Evolutionary conservation across 2,329 filamentous ascomycete species (phyloP).

Genomic region (Aspergillus melleus): DNA sequence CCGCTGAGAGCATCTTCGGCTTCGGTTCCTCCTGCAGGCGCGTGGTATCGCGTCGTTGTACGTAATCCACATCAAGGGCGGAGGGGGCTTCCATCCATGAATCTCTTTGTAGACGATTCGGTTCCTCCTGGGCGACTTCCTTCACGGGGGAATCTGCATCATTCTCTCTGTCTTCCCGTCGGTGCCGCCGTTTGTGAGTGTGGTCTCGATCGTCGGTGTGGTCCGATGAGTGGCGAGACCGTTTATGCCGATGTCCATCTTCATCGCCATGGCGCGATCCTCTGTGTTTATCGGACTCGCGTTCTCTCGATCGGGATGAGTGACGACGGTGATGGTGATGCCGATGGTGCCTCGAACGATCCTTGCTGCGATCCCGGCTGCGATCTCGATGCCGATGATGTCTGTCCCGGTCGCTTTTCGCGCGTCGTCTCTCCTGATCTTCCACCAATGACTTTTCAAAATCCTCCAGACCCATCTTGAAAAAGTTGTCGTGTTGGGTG

Average conservation of each 20-base stretch:
- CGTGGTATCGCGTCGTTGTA: slow-evolving; percentile 61
- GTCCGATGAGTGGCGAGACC: slow-evolving; percentile 58
- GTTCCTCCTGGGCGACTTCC: slow-evolving; percentile 43
- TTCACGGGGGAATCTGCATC: slow-evolving; percentile 39
- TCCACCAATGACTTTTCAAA: slow-evolving; percentile 76
- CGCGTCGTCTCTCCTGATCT: slow-evolving; percentile 45
- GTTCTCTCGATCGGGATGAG: slow-evolving; percentile 39
- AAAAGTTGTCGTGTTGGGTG: background rate
- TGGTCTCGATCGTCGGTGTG: slow-evolving; percentile 52
- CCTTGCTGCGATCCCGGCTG: slow-evolving; percentile 46
- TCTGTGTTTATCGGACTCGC: slow-evolving; percentile 34
- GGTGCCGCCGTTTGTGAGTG: slow-evolving; percentile 50
- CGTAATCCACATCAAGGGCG: slow-evolving; percentile 78
- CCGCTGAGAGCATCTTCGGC: slow-evolving; percentile 49
- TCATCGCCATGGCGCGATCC: slow-evolving; percentile 49
- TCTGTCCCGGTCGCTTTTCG: slow-evolving; percentile 39
- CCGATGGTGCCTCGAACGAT: slow-evolving; percentile 38
- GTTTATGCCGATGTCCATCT: slow-evolving; percentile 64
- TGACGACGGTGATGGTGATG: slow-evolving; percentile 48
- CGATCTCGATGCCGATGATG: slow-evolving; percentile 41
- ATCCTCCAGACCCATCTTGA: slow-evolving; percentile 62
- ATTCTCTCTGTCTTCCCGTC: slow-evolving; percentile 40
- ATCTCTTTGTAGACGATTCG: slow-evolving; percentile 64
- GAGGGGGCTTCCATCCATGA: slow-evolving; percentile 94
- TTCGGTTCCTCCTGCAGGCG: slow-evolving; percentile 47